A percentile compares a stretch with the other conserved stretches of the same genome.
These are phyloP conservation scores for Suillus clintonianus DNA, from an alignment of 768 basidiomycete genomes.

Conservation along the genomic window DNA sequence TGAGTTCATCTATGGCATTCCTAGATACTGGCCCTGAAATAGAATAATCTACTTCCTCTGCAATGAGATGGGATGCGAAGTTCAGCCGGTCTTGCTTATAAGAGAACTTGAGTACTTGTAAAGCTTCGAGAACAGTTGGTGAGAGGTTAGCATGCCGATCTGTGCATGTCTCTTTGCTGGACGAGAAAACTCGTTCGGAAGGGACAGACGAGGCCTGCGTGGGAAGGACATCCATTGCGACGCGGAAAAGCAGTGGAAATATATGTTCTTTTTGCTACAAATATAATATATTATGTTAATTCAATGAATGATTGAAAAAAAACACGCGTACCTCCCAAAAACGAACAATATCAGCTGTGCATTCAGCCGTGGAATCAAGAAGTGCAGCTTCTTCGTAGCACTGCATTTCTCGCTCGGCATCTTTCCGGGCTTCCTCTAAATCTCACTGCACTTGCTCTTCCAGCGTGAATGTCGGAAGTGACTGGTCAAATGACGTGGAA, in stretches of 20 bases:
- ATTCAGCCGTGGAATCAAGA: neutral
- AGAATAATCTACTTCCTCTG: neutral
- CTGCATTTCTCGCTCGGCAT: neutral
- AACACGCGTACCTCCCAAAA: constrained; percentile 8
- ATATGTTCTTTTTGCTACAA: constrained; percentile 8
- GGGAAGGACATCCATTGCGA: constrained; percentile 20
- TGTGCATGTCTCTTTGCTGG: constrained; percentile 20
- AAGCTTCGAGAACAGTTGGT: constrained; percentile 16
- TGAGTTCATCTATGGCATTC: neutral
- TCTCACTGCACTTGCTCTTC: neutral
- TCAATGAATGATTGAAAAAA: neutral
- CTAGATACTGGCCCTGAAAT: constrained; percentile 1
- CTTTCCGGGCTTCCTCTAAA: neutral
- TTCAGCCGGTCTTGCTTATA: constrained; percentile 13
- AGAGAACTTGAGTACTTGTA: constrained; percentile 23
- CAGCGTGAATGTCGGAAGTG: neutral
- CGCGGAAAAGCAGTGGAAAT: constrained; percentile 1
- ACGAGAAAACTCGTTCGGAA: neutral
- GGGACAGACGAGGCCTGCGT: constrained; percentile 25
- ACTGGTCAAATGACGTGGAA: neutral
- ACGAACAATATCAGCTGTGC: neutral
- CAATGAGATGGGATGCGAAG: constrained; percentile 14
- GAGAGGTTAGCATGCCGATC: constrained; percentile 20
- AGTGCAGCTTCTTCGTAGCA: neutral
- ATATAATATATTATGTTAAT: no score